phyloP scores from a whole-genome alignment of 306 rosid genomes.

The Pyrus pyrifolia region DNA sequence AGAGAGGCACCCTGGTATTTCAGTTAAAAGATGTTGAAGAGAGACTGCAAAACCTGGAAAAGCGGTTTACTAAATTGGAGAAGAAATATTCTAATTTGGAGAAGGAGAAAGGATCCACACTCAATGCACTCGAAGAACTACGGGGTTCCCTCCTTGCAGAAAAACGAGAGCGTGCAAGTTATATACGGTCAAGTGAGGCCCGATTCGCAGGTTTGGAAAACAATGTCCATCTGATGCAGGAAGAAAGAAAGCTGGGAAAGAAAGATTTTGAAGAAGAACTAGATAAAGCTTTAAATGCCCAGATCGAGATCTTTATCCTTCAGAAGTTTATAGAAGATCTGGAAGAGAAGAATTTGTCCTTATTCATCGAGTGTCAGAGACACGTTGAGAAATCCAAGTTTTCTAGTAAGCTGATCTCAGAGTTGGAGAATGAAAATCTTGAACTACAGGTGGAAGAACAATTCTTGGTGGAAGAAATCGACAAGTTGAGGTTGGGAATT shows the following conservation, averaged over 20 bases:
- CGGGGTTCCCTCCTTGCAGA: slow-evolving; percentile 49
- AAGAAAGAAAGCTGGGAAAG: slow-evolving; percentile 62
- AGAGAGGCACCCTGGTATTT: slow-evolving; percentile 57
- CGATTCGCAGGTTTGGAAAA: slow-evolving; percentile 63
- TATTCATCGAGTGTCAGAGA: slow-evolving; percentile 64
- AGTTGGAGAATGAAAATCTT: slow-evolving; percentile 90
- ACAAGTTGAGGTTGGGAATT: slow-evolving; percentile 57
- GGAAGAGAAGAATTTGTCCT: slow-evolving; percentile 66
- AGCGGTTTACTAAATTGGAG: slow-evolving; percentile 62
- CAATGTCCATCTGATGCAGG: slow-evolving; percentile 44
- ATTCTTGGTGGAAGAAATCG: slow-evolving; percentile 69
- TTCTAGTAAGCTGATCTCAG: slow-evolving; percentile 69
- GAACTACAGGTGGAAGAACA: slow-evolving; percentile 88
- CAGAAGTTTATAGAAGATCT: slow-evolving; percentile 88
- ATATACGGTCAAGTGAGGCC: slow-evolving; percentile 48
- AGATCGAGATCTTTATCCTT: slow-evolving; percentile 87
- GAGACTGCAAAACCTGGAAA: slow-evolving; percentile 68
- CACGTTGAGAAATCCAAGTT: slow-evolving; percentile 64
- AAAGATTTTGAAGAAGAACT: slow-evolving; percentile 79
- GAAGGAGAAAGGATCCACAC: slow-evolving; percentile 61
- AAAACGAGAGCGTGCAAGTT: slow-evolving; percentile 55
- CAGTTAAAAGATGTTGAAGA: slow-evolving; percentile 61
- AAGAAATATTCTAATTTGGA: slow-evolving; percentile 57
- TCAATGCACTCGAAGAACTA: slow-evolving; percentile 60
- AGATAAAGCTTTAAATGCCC: slow-evolving; percentile 82